Evolutionary conservation across 2,329 filamentous ascomycete genomes (phyloP), one percentile per base, ranked within the genome.

Genomic region (Fusarium sp.): DNA sequence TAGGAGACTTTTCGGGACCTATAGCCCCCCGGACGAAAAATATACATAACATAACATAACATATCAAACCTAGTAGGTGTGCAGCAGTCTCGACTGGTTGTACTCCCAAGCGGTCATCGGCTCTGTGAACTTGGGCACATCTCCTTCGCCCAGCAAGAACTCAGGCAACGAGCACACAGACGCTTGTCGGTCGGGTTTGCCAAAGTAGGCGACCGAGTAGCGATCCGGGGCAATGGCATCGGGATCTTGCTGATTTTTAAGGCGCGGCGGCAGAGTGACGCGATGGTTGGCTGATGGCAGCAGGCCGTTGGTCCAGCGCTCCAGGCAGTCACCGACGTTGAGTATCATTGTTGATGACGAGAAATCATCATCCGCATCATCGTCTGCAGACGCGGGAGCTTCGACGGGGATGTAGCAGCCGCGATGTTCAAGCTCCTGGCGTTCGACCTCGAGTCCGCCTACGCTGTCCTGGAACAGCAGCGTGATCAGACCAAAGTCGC

Each of bases 61-160:
- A 28, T 28, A 28, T 28, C 6, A 26, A 43, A 53, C 50, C 26
- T 53, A 53, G 50, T 53, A 53, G 26, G 50, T 53, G 38, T 53
- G 50, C 38, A 43, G 4, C 39, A 53, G 28, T 43, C 50, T 53
- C 39, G 50, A 53, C 50, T 53, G 50, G 26, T 53, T 53, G 26
- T 53, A 53, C 50, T 43, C 50, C 50, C 50, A 53, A 53, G 50
- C 50, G 43, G 50, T 53, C 50, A 53, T 53, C 50, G 50, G 50
- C 39, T 53, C 50, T 43, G 50, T 53, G 50, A 53, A 53, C 50
- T 53, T 53, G 39, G 50, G 50, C 50, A 53, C 50, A 43, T 53
- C 50, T 43, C 26, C 50, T 53, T 53, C 50, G 28, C 50, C 39
- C 50, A 53, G 38, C 9, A 53, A 53, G 38, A 53, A 53, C 50